Base-by-base conservation (phyloP, 805 yeast species). In the Hanseniaspora vineae region DNA sequence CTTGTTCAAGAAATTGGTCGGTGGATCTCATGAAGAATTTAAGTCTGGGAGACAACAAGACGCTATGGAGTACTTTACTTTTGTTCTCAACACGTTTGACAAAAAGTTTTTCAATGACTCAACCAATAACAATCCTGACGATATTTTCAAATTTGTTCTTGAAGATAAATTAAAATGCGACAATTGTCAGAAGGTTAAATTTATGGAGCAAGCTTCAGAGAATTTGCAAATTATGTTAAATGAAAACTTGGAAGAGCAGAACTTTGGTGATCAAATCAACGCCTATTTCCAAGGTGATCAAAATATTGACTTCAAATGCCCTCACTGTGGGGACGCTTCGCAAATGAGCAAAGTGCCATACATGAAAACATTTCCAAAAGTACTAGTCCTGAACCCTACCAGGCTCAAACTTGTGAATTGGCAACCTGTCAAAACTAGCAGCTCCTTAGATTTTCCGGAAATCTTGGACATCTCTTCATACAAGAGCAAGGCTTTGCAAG, bases 41-140 rank as follows among this genome's bases (percentile, higher is more conserved):
- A 71, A 80, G 42, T 80, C 95, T 0, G 84, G 81, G 72, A 77
- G 80, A 55, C 99, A 92, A 60, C 98, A 92, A 62, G 99, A 92
- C 67, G 92, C 97, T 0, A 84, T 80, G 68, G 98, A 92, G 62
- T 92, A 88, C 59, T 75, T 88, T 64, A 65, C 77, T 5, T 83
- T 79, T 59, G 62, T 90, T 9, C 58, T 80, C 31, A 83, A 81
- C 48, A 73, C 76, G 52, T 62, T 88, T 29, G 89, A 83, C 52
- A 60, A 61, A 5, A 61, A 68, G 44, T 65, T 73, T 52, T 64
- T 68, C 32, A 39, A 55, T 1, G 51, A 58, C 6, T 42, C 53
- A 23, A n/a, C 55, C 1, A 49, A 40, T 45, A 53, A 52, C 0
- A 66, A 67, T 29, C 79, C 86, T 0, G 74, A 77, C 49, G 71